These are phyloP conservation scores for Pleurotus giganteus DNA, from an alignment of 768 basidiomycete species.

Conservation along the genomic window DNA sequence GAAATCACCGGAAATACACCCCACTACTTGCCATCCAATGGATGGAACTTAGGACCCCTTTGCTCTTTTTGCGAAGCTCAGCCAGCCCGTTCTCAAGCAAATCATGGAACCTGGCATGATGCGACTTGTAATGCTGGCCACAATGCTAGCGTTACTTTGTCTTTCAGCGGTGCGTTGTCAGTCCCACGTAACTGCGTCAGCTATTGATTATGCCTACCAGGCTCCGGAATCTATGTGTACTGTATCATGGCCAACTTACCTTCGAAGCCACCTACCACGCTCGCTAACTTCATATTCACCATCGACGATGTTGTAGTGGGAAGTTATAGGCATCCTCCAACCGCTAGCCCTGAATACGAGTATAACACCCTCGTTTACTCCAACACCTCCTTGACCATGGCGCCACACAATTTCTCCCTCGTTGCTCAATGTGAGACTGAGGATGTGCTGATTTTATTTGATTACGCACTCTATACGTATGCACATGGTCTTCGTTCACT, in stretches of 20 bases:
- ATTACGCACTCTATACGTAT: slow-evolving; percentile 5
- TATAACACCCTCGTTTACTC: slow-evolving; percentile 4
- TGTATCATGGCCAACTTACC: background rate
- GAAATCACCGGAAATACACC: background rate
- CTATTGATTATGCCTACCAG: background rate
- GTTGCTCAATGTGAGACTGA: background rate
- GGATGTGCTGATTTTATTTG: background rate
- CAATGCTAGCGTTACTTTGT: background rate
- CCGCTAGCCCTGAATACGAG: background rate
- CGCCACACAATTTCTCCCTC: background rate
- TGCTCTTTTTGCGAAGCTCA: background rate
- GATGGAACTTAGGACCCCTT: background rate
- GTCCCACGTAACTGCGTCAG: background rate
- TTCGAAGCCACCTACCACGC: background rate
- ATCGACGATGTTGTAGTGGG: background rate
- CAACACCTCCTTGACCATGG: background rate
- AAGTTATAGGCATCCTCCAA: background rate
- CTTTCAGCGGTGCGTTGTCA: background rate
- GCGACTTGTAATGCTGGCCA: background rate
- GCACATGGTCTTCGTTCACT: background rate
- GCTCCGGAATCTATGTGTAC: slow-evolving; percentile 1
- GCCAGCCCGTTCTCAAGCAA: background rate
- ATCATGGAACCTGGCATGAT: slow-evolving; percentile 1
- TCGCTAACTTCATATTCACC: background rate
- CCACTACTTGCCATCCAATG: background rate